These are phyloP conservation scores for Sarcomyxa edulis DNA, from an alignment of 768 basidiomycete species.

Conservation along the genomic window DNA sequence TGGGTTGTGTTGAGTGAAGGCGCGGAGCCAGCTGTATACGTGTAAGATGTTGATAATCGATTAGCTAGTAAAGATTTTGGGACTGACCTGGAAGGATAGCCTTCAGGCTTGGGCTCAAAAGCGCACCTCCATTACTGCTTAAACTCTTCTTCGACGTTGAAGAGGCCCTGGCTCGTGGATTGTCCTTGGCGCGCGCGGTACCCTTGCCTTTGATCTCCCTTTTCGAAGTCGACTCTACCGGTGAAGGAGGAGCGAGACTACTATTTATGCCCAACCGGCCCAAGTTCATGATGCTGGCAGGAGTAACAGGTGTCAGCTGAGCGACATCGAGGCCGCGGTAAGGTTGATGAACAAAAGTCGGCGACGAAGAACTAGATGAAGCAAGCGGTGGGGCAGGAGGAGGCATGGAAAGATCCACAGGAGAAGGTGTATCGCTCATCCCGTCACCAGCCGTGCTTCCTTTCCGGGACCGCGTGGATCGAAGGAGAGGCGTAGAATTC, in stretches of 20 bases:
- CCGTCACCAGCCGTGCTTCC: slow-evolving; percentile 35
- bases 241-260: slow-evolving; percentile 25
- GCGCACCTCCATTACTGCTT: slow-evolving; percentile 22
- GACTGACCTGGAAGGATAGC: slow-evolving; percentile 65
- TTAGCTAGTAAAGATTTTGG: slow-evolving; percentile 2
- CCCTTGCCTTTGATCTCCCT: slow-evolving; percentile 23
- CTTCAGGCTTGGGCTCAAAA: slow-evolving; percentile 57
- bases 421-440: slow-evolving; percentile 67
- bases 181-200: slow-evolving; percentile 15
- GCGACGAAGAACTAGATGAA: slow-evolving; percentile 13
- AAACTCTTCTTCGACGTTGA: slow-evolving; percentile 14
- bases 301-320: slow-evolving; percentile 75
- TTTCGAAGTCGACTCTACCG: slow-evolving; percentile 13
- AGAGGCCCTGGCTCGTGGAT: slow-evolving; percentile 17
- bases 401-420: slow-evolving; percentile 86
- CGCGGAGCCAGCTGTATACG: slow-evolving; percentile 16
- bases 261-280: slow-evolving; percentile 53
- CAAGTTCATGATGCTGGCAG: slow-evolving; percentile 90
- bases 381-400: slow-evolving; percentile 58
- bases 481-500: slow-evolving; percentile 53
- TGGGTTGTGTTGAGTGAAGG: slow-evolving; percentile 9
- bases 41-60: neutral
- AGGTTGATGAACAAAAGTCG: slow-evolving; percentile 11
- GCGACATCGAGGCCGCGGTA: too few species aligned
- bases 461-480: slow-evolving; percentile 36